phyloP scores from a whole-genome alignment of 2,329 filamentous ascomycete species.

The Pseudogymnoascus verrucosus region DNA sequence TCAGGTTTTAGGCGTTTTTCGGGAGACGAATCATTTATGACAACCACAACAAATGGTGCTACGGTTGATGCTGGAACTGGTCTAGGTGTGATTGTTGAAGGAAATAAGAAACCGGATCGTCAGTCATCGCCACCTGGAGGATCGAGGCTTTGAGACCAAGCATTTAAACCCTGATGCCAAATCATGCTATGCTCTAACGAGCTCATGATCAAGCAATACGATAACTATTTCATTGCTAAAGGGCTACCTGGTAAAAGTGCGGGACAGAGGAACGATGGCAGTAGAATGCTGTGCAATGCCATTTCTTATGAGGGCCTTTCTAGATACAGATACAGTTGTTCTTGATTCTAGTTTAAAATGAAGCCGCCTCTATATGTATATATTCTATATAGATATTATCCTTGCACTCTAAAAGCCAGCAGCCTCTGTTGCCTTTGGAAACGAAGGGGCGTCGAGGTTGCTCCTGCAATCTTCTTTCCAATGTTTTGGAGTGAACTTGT shows the following conservation, averaged over 20 bases:
- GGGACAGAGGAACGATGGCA: background rate
- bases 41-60: conserved; percentile 15
- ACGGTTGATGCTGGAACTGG: conserved; percentile 27
- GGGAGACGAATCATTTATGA: conserved; percentile 49
- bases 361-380: background rate
- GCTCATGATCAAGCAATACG: background rate
- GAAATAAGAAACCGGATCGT: conserved; percentile 16
- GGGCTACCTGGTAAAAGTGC: background rate
- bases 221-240: background rate
- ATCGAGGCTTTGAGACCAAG: conserved; percentile 13
- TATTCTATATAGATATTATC: background rate
- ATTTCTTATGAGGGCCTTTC: background rate
- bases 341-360: background rate
- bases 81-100: conserved; percentile 30
- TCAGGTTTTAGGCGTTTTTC: conserved; percentile 39
- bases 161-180: background rate
- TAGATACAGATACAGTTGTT: background rate
- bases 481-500: conserved; percentile 76
- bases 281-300: background rate
- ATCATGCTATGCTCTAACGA: background rate
- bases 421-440: conserved; percentile 25
- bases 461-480: conserved; percentile 60
- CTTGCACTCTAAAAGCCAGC: conserved; percentile 25
- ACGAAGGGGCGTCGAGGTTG: conserved; percentile 41
- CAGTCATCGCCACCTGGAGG: background rate